phyloP scores from a whole-genome alignment of 1,139 yeast species.

The Geotrichum fermentans region DNA sequence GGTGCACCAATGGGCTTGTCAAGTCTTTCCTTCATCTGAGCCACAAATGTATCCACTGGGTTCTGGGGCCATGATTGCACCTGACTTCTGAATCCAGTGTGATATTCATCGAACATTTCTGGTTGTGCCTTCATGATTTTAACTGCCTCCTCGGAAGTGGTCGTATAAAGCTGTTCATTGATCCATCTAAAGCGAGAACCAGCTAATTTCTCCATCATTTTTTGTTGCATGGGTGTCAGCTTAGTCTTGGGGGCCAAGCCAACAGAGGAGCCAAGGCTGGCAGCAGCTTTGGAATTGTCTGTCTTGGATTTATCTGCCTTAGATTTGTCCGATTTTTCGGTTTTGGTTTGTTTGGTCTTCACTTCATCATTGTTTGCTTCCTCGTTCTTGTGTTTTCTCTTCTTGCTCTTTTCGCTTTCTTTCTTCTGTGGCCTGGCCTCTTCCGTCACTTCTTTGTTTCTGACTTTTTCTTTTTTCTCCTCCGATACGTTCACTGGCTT shows the following conservation, averaged over 20 bases:
- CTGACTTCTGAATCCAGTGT: constrained; percentile 89
- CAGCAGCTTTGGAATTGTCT: constrained; percentile 17
- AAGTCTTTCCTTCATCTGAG: constrained; percentile 59
- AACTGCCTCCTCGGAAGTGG: constrained; percentile 71
- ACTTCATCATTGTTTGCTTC: constrained; percentile 1
- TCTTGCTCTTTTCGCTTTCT: constrained; percentile 23
- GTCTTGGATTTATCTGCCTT: not conserved
- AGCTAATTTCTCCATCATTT: constrained; percentile 89
- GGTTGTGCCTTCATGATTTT: constrained; percentile 75
- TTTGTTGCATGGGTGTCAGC: constrained; percentile 86
- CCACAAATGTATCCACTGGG: constrained; percentile 85
- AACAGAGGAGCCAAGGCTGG: constrained; percentile 21
- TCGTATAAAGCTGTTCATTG: constrained; percentile 89
- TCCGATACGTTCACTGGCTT: no score
- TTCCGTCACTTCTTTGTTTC: constrained; percentile 36
- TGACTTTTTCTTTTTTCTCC: constrained; percentile 23
- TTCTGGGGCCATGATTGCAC: constrained; percentile 97
- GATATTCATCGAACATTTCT: constrained; percentile 85
- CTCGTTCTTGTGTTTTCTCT: constrained; percentile 25
- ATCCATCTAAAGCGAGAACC: constrained; percentile 98
- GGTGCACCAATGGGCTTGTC: constrained; percentile 79
- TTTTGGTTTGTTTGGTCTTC: constrained; percentile 9
- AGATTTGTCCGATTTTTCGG: not conserved
- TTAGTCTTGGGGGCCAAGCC: constrained; percentile 36
- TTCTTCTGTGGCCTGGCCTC: constrained; percentile 16